Evolutionary conservation across 768 basidiomycete genomes (phyloP), one percentile per base, ranked within the genome.

Genomic region (Amanita rubescens): DNA sequence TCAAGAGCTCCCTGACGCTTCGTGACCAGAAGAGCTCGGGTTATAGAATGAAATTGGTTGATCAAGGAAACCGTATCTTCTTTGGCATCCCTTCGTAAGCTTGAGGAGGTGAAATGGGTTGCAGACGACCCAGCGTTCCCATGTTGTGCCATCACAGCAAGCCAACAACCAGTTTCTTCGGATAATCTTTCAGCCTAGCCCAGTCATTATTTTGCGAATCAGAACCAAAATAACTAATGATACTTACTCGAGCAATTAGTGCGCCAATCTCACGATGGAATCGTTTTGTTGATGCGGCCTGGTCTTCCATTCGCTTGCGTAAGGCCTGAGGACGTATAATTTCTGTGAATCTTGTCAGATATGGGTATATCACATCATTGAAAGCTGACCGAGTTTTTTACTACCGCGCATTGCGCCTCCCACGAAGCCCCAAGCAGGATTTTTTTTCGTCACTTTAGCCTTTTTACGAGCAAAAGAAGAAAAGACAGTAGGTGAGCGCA

Each of bases 121-220:
- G 48, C 35, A 5, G 27, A 20, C 11, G 27, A 19, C 19, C 34
- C 49, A 12, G 44, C 27, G 19, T 25, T n/a, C 15, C 27, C 34
- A 34, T 57, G 56, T 32, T 57, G 56, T n/a, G 54, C 56, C 15
- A 20, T 33, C 11, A 57, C 10, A 12, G 37, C 49, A 6, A 57
- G 56, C 56, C 56, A 57, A 30, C 53, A 48, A 19, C 27, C 32
- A 5, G 56, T 57, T 30, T 57, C 56, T 14, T n/a, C n/a, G n/a
- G n/a, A n/a, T n/a, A n/a, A n/a, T n/a, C n/a, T n/a, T n/a, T n/a
- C n/a, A n/a, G n/a, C n/a, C n/a, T n/a, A n/a, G n/a, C n/a, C n/a
- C n/a, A n/a, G n/a, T n/a, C n/a, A n/a, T n/a, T n/a, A n/a, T n/a
- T n/a, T n/a, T n/a, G n/a, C n/a, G n/a, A n/a, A n/a, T n/a, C n/a